Evolutionary conservation across 768 basidiomycete genomes (phyloP), one percentile per base, ranked within the genome.

Genomic region (Leccinum sublutescens): DNA sequence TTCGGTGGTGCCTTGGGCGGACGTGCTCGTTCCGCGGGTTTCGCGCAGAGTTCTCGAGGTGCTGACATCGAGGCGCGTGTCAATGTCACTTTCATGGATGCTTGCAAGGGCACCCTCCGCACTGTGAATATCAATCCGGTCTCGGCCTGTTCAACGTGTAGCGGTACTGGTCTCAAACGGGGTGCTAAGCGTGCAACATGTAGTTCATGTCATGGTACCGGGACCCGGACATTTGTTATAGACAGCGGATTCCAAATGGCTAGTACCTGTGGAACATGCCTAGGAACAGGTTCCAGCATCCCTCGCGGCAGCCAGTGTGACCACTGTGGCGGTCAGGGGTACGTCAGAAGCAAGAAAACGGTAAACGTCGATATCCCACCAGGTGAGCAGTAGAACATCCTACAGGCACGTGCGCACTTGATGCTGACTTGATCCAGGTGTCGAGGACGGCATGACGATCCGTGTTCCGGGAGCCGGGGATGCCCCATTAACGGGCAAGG

Each of bases 231-330:
- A 17, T 98, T 91, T 73, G 87, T 93, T 55, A 84, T 99, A 68
- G 87, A 93, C 69, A 88, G 82, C 71, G 97, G 97, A 17, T 98
- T 99, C 84, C 91, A 94, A 71, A 95, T 99, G 93, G 87, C 94
- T 23, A 91, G 87, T 61, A 94, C 93, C 31, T 99, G 97, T 76
- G 79, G 80, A 55, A 71, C 82, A 27, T 99, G 97, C 74, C 79
- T 82, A 17, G 97, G 97, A 10, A 79, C 82, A 29, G 97, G 97
- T 25, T 85, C 84, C 47, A 84, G 82, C 2, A 84, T 97, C 34
- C 93, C 94, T 57, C 85, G 84, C 27, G 86, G 83, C 47, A 82
- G 87, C 54, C 83, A 89, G 65, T 99, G 97, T 71, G 80, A 82
- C 11, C 77, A 80, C 53, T 99, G 97, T 72, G 84, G 79, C 33